These are phyloP conservation scores for Eleusine indica DNA, from an alignment of 176 grass and related monocot genomes.

Conservation along the genomic window DNA sequence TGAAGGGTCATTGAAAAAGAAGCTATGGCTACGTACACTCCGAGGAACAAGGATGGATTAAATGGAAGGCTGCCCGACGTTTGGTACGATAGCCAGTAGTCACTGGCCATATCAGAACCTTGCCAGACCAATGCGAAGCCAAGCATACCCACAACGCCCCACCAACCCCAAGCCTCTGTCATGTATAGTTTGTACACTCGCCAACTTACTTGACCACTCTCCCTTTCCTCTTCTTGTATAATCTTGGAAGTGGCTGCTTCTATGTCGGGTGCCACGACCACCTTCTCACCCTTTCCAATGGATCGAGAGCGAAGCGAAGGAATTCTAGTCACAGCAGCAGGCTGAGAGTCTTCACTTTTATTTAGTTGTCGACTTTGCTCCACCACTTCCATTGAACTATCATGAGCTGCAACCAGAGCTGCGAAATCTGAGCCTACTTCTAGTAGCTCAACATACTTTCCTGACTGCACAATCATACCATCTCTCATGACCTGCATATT, in stretches of 20 bases:
- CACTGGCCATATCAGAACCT: slow-evolving; percentile 68
- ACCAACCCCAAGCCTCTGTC: slow-evolving; percentile 95
- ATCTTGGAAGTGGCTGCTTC: slow-evolving; percentile 79
- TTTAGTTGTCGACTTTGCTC: slow-evolving; percentile 54
- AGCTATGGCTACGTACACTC: slow-evolving; percentile 76
- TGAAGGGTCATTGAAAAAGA: slow-evolving; percentile 61
- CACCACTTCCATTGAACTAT: slow-evolving; percentile 93
- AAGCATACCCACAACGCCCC: slow-evolving; percentile 55
- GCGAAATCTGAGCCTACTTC: slow-evolving; percentile 62
- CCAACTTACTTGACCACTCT: slow-evolving; percentile 82
- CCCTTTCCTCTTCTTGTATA: slow-evolving; percentile 90
- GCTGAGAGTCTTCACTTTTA: slow-evolving; percentile 39
- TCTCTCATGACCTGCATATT: slow-evolving; percentile 76
- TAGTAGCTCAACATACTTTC: slow-evolving; percentile 81
- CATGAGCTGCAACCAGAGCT: slow-evolving; percentile 83
- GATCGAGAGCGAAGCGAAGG: slow-evolving; percentile 57
- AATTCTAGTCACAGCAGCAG: slow-evolving; percentile 30
- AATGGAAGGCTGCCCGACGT: slow-evolving; percentile 59
- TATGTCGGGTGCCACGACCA: slow-evolving; percentile 50
- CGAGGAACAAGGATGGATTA: slow-evolving; percentile 68
- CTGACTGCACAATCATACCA: slow-evolving; percentile 75
- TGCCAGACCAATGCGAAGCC: slow-evolving; percentile 64
- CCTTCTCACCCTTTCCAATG: slow-evolving; percentile 58
- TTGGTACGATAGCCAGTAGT: slow-evolving; percentile 93
- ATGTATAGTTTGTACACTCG: slow-evolving; percentile 77